Conservation (phyloP, 306 rosid species). For the Prunus mume region DNA sequence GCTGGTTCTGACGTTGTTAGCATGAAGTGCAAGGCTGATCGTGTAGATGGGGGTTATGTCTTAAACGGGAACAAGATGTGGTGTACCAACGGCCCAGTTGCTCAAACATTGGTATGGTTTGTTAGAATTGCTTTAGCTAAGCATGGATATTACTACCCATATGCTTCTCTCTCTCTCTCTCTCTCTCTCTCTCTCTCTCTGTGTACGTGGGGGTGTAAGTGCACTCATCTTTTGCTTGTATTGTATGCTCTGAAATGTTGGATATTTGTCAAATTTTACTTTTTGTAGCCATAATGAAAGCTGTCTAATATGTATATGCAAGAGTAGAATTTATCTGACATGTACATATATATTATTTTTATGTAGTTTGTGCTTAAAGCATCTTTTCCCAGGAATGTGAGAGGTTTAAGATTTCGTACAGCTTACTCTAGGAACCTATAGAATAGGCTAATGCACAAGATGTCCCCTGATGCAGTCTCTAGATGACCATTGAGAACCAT, state of each 20-base stretch:
- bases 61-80: conserved; percentile 96
- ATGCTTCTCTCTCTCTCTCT: background rate
- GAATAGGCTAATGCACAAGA: background rate
- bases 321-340: background rate
- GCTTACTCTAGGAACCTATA: background rate
- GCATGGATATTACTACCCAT: background rate
- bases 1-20: conserved; percentile 99
- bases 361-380: background rate
- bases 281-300: background rate
- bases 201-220: too few relatives aligned
- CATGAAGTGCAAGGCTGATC: conserved; percentile 97
- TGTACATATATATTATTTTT: background rate
- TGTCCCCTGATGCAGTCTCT: background rate
- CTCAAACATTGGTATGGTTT: conserved; percentile 75
- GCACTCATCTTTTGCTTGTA: background rate
- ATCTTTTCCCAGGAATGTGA: background rate
- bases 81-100: conserved; percentile 95
- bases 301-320: background rate
- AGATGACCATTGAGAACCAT: background rate
- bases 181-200: background rate
- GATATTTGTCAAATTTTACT: background rate
- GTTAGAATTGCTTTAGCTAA: conserved; percentile 2
- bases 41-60: conserved; percentile 76
- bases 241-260: background rate
- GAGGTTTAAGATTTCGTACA: background rate